Percentiles rank a stretch among this genome's conserved stretches.
Conservation (phyloP, 1,139 yeast genomes). For the Hemisphaericaspora subhashii region DNA sequence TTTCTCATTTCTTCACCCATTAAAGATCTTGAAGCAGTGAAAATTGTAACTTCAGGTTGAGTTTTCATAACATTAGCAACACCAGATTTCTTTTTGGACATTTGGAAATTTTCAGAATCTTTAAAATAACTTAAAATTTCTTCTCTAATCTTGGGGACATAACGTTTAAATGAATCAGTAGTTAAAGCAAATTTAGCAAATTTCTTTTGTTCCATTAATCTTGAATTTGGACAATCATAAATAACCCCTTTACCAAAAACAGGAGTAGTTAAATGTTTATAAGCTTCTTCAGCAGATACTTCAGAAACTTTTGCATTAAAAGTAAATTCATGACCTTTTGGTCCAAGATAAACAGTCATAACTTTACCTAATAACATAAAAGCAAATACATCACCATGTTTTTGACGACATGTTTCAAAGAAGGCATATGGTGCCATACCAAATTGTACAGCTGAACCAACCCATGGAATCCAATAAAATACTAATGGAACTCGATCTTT, state of each 20-base stretch:
- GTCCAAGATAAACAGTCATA: constrained; percentile 96
- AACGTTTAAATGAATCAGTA: constrained; percentile 75
- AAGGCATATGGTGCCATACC: constrained; percentile 94
- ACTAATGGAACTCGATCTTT: constrained; percentile 86
- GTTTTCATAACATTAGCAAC: constrained; percentile 71
- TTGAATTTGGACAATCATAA: constrained; percentile 91
- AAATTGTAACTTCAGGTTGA: constrained; percentile 94
- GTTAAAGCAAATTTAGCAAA: constrained; percentile 90
- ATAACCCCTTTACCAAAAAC: constrained; percentile 97
- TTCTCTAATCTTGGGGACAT: constrained; percentile 85
- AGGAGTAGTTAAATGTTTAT: constrained; percentile 92
- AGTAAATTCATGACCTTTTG: constrained; percentile 96
- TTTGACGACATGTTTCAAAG: constrained; percentile 71
- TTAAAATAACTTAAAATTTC: constrained; percentile 71
- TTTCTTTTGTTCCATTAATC: constrained; percentile 97
- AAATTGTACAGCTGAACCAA: constrained; percentile 84
- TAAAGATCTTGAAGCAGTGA: constrained; percentile 90
- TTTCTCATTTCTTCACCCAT: constrained; percentile 90
- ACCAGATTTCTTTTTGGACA: constrained; percentile 45
- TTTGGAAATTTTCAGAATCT: constrained; percentile 45
- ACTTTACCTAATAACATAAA: constrained; percentile 85
- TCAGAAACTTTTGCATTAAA: constrained; percentile 87
- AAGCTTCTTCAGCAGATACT: constrained; percentile 96
- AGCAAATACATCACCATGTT: constrained; percentile 91
- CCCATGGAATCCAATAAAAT: constrained; percentile 93